phyloP scores from a whole-genome alignment of 305 asterid genomes.

The Andrographis paniculata region DNA sequence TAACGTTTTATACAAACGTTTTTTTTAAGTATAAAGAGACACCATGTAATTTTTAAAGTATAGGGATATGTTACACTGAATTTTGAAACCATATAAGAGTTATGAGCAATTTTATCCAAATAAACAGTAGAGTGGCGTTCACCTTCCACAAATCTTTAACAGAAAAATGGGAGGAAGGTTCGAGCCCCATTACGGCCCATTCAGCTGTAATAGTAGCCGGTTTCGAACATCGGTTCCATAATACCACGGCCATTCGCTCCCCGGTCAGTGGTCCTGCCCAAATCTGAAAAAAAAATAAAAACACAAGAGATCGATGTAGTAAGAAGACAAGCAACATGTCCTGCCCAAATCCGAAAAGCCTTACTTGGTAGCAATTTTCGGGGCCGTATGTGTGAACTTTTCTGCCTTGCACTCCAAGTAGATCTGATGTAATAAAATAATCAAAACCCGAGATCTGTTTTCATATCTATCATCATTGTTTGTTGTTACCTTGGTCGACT shows the following conservation, averaged over 20 bases:
- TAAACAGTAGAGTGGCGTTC: background rate
- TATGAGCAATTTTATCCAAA: background rate
- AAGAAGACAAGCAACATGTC: background rate
- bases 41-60: too few species aligned
- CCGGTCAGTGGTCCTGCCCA: conserved; percentile 87
- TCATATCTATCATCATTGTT: too few species aligned
- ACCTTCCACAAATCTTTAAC: conserved; percentile 80
- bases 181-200: conserved; percentile 54
- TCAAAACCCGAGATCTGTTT: too few species aligned
- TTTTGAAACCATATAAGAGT: too few species aligned
- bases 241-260: conserved; percentile 40
- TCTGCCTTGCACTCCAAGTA: conserved; percentile 75
- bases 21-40: too few species aligned
- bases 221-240: conserved; percentile 70
- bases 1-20: too few species aligned
- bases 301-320: background rate
- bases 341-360: background rate
- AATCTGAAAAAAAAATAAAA: conserved; percentile 30
- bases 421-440: conserved; percentile 46
- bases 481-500: conserved; percentile 54
- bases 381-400: conserved; percentile 40
- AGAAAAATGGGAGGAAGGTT: conserved; percentile 46
- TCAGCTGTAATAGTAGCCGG: conserved; percentile 41
- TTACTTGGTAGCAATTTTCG: conserved; percentile 50
- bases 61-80: too few species aligned